These are phyloP conservation scores for Salix arbutifolia DNA, from an alignment of 345 rosid genomes.

Conservation along the genomic window DNA sequence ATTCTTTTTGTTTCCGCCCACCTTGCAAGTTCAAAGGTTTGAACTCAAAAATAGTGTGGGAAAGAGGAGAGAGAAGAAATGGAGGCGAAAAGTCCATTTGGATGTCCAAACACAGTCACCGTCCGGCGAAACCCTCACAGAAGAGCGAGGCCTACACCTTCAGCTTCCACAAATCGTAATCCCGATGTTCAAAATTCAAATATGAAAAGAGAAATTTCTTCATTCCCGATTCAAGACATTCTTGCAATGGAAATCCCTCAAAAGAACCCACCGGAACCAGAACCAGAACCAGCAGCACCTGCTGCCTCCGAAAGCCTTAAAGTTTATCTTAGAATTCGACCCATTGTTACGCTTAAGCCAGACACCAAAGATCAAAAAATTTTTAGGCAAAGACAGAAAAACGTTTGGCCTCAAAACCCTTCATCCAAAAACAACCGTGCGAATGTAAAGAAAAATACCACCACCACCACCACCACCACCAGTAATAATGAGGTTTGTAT, in stretches of 20 bases:
- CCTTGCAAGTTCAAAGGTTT: too few relatives aligned
- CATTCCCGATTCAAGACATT: slow-evolving; percentile 66
- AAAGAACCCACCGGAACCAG: not conserved
- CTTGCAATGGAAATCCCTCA: slow-evolving; percentile 35
- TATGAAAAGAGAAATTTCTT: slow-evolving; percentile 22
- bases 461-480: too few relatives aligned
- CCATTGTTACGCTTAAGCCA: slow-evolving; percentile 20
- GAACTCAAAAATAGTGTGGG: not conserved
- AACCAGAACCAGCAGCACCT: too few relatives aligned
- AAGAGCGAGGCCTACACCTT: slow-evolving; percentile 63
- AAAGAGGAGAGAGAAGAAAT: slow-evolving; percentile 12
- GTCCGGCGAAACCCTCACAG: slow-evolving; percentile 77
- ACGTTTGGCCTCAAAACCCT: slow-evolving; percentile 60
- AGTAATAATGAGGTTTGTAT: slow-evolving; percentile 37
- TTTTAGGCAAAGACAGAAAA: slow-evolving; percentile 36
- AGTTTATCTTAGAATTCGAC: slow-evolving; percentile 65
- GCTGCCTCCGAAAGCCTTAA: slow-evolving; percentile 42
- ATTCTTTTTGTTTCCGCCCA: too few relatives aligned
- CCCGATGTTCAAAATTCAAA: slow-evolving; percentile 15
- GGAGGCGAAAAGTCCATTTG: slow-evolving; percentile 36
- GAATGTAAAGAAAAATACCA: slow-evolving; percentile 26
- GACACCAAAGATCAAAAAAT: slow-evolving; percentile 6
- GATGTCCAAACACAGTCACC: slow-evolving; percentile 50
- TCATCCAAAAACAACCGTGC: slow-evolving; percentile 30
- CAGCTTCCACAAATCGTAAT: slow-evolving; percentile 11